Conservation (phyloP, 495 filamentous ascomycete genomes). For the Aspergillus steynii region DNA sequence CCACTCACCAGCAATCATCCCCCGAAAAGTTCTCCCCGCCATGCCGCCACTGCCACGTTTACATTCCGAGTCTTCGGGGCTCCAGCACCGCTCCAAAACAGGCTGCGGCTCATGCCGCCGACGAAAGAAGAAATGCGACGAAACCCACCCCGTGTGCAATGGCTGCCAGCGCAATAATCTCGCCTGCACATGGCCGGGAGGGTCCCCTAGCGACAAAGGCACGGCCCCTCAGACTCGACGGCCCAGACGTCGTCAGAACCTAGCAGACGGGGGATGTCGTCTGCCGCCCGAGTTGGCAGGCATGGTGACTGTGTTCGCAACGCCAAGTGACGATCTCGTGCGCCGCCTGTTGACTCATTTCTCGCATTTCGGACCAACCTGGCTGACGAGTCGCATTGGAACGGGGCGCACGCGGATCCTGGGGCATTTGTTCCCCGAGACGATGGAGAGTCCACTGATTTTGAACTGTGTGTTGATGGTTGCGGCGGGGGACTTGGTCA, state of each 20-base stretch:
- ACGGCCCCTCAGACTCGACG: neutral
- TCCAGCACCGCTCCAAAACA: neutral
- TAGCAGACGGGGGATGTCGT: neutral
- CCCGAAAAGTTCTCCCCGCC: neutral
- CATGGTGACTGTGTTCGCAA: constrained; percentile 21
- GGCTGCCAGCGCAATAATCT: constrained; percentile 41
- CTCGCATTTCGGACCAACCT: constrained; percentile 15
- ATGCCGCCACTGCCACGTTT: neutral
- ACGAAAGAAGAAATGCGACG: constrained; percentile 18
- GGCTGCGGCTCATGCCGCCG: constrained; percentile 15
- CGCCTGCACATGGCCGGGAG: constrained; percentile 25
- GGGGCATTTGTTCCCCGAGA: constrained; percentile 14
- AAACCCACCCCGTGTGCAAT: constrained; percentile 7
- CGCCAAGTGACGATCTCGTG: constrained; percentile 10
- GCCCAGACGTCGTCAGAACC: neutral
- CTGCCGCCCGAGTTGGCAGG: constrained; percentile 6
- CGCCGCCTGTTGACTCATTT: constrained; percentile 20
- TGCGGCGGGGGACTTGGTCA: constrained; percentile 21
- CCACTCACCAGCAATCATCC: neutral
- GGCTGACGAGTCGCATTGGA: constrained; percentile 18
- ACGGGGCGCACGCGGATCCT: constrained; percentile 11
- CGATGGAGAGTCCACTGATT: constrained; percentile 14
- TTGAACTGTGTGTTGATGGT: constrained; percentile 19
- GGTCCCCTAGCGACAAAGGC: neutral
- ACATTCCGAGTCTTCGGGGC: neutral